phyloP scores from a whole-genome alignment of 441 rosid genomes.

The Sinapis alba region DNA sequence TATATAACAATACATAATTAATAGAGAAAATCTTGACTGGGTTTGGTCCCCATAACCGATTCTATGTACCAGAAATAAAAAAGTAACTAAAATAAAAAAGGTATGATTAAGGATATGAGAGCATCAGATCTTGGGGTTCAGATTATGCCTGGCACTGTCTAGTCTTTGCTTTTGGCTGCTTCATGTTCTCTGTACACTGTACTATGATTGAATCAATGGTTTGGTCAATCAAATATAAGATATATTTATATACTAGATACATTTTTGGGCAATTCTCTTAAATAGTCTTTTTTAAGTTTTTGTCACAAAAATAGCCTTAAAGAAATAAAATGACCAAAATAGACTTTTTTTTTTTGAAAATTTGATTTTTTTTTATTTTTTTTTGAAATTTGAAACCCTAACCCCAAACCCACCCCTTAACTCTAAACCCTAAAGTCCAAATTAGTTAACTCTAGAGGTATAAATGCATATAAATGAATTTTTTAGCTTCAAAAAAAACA shows the following conservation, averaged over 20 bases:
- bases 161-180: constrained; percentile 41
- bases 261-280: too few relatives aligned
- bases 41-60: constrained; percentile 28
- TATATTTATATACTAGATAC: not conserved
- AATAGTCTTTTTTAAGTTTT: too few relatives aligned
- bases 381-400: too few relatives aligned
- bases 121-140: constrained; percentile 33
- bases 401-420: too few relatives aligned
- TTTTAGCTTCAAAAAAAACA: too few relatives aligned
- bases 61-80: not conserved
- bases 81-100: not conserved
- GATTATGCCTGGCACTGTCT: constrained; percentile 32
- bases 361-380: too few relatives aligned
- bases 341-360: too few relatives aligned
- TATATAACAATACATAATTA: not conserved
- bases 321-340: too few relatives aligned
- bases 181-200: constrained; percentile 40
- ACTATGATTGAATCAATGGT: constrained; percentile 30
- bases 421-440: too few relatives aligned
- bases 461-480: too few relatives aligned
- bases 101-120: constrained; percentile 31
- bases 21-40: constrained; percentile 25
- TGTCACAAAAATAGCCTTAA: too few relatives aligned
- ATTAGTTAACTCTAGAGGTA: too few relatives aligned
- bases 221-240: constrained; percentile 24